Base-by-base conservation (phyloP, 2,329 filamentous ascomycete species). In the Rasamsonia emersonii region DNA sequence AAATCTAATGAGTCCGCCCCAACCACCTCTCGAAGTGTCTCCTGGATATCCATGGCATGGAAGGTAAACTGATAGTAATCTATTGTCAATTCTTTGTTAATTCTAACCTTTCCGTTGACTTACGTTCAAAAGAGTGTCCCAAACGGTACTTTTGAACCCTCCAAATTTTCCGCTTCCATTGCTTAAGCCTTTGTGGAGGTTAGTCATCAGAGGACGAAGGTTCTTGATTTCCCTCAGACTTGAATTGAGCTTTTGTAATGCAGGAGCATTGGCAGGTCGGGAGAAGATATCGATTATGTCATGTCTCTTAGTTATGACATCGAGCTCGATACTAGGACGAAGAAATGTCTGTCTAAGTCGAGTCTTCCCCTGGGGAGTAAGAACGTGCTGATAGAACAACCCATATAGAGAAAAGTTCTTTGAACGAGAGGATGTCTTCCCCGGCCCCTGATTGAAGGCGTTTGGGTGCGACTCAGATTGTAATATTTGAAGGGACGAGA, bases 381-480 rank as follows among this genome's bases (percentile, higher is more conserved):
- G 72, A 16, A 82, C 77, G 18, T 91, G 64, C 34, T 76, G 68
- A 36, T 81, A 76, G 39, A 95, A 93, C 0, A 96, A 63, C 0
- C 84, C 88, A 53, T 82, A 94, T 0, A 94, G 62, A 0, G 85
- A 96, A 1, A 91, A 67, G 10, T 77, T 82, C 59, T 89, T 94
- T 1, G 73, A 71, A 13, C 73, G 78, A 1, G 71, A 75, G 16
- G 65, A 70, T 18, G 68, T 67, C 41, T 66, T 73, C 5, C 69
- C 72, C 3, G 77, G 75, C 0, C 82, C 82, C 59, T 82, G 79
- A 45, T 79, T 82, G 40, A 89, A 82, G 28, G 74, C 78, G 49
- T 86, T 86, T 4, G 85, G 88, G 54, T 93, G 86, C 8, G 75
- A 75, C 53, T 95, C 88, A 1, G 81, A 77, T 34, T 82, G 79